A percentile compares a stretch with the other conserved stretches of the same genome.
These are phyloP conservation scores for Mucor lusitanicus DNA, from an alignment of 371 early-diverging fungal genomes.

Conservation along the genomic window DNA sequence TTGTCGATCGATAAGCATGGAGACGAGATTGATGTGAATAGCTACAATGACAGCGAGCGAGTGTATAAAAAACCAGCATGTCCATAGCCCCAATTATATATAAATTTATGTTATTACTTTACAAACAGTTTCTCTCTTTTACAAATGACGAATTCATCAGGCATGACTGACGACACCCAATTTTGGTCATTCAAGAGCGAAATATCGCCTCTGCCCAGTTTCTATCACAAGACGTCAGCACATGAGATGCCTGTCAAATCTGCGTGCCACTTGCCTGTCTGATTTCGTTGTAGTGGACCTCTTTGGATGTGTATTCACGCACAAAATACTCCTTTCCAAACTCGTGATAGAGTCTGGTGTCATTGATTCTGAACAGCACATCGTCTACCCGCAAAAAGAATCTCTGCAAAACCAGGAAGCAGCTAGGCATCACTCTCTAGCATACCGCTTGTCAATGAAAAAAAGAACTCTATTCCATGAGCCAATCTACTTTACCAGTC, in stretches of 20 bases:
- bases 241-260: neutral
- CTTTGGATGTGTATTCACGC: conserved; percentile 74
- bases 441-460: neutral
- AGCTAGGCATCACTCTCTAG: conserved; percentile 90
- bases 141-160: conserved; percentile 20
- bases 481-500: conserved; percentile 64
- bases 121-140: conserved; percentile 21
- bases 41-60: conserved; percentile 8
- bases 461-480: neutral
- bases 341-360: conserved; percentile 87
- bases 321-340: conserved; percentile 70
- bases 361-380: conserved; percentile 85
- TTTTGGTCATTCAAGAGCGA: conserved; percentile 74
- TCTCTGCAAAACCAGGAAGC: conserved; percentile 86
- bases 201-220: conserved; percentile 57
- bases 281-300: conserved; percentile 62
- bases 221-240: conserved; percentile 26
- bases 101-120: neutral
- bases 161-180: conserved; percentile 68
- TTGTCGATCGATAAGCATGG: conserved; percentile 26
- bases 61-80: conserved; percentile 9
- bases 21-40: conserved; percentile 15
- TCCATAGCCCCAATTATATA: neutral
- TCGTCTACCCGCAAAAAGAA: conserved; percentile 93
- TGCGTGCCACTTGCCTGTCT: conserved; percentile 36